Conservation (phyloP, 129 eudicot genomes). For the Lactuca sativa region DNA sequence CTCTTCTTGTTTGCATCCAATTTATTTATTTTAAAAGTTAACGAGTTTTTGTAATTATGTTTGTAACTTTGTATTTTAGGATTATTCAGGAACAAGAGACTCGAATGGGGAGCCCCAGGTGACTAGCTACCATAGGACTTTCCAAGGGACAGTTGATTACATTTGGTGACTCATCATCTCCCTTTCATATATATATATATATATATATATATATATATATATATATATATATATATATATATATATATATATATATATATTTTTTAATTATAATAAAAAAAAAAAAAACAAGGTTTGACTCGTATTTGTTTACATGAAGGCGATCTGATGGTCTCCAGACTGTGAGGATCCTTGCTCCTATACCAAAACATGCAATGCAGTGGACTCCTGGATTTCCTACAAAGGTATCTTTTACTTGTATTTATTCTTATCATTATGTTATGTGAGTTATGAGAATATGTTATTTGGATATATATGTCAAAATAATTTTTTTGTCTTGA, state of each 20-base stretch:
- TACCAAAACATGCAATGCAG: conserved; percentile 76
- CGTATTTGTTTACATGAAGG: conserved; percentile 48
- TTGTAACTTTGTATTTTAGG: conserved; percentile 39
- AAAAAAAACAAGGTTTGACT: not conserved
- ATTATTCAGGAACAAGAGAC: conserved; percentile 70
- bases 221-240: too few relatives aligned
- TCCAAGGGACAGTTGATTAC: conserved; percentile 89
- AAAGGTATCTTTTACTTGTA: conserved; percentile 47
- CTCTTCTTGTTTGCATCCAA: not conserved
- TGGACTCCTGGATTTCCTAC: conserved; percentile 90
- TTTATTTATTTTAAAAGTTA: not conserved
- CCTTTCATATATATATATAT: not conserved
- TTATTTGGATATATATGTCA: not conserved
- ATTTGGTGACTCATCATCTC: conserved; percentile 62
- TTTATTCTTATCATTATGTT: too few relatives aligned
- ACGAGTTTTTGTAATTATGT: not conserved
- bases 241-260: too few relatives aligned
- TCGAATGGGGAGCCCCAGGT: conserved; percentile 80
- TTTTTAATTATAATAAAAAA: too few relatives aligned
- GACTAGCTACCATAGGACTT: conserved; percentile 86
- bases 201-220: too few relatives aligned
- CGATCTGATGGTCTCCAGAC: conserved; percentile 89
- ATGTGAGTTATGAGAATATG: conserved; percentile 7
- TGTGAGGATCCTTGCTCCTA: conserved; percentile 81
- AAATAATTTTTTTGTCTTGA: not conserved